Conservation (phyloP, 1,284 basidiomycete species). For the Leccinum pallidistipes region DNA sequence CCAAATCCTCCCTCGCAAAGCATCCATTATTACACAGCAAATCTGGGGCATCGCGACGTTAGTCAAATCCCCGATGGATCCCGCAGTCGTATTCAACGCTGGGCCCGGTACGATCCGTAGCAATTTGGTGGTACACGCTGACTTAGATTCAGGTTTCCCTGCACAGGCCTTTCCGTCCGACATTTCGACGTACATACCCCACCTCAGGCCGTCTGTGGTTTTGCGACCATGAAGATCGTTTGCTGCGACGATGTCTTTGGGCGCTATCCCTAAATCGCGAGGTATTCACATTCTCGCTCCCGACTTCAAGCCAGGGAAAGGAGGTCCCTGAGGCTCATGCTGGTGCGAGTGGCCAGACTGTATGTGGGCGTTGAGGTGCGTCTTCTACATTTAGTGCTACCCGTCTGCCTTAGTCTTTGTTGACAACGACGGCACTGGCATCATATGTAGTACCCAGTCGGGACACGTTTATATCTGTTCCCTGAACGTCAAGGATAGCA, state of each 20-base stretch:
- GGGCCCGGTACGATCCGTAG: neutral
- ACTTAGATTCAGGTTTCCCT: conserved; percentile 54
- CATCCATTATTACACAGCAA: conserved; percentile 73
- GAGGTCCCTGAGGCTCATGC: conserved; percentile 28
- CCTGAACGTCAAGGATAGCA: conserved; percentile 49
- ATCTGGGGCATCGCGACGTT: conserved; percentile 73
- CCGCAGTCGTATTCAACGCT: conserved; percentile 4
- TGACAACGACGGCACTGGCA: conserved; percentile 73
- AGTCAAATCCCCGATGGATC: conserved; percentile 42
- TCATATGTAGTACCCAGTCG: conserved; percentile 86
- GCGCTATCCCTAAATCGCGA: conserved; percentile 89
- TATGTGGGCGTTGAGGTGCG: conserved; percentile 83
- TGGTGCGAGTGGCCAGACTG: conserved; percentile 49
- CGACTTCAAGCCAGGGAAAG: conserved; percentile 36
- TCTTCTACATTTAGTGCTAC: conserved; percentile 11
- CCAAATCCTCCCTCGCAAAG: conserved; percentile 81
- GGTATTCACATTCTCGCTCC: conserved; percentile 81
- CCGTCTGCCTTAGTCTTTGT: neutral
- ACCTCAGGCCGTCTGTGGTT: conserved; percentile 68
- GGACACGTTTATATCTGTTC: conserved; percentile 91
- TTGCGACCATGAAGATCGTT: conserved; percentile 80
- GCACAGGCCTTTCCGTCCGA: conserved; percentile 69
- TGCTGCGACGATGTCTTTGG: conserved; percentile 80
- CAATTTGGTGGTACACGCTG: conserved; percentile 10
- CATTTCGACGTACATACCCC: conserved; percentile 72